A percentile compares a stretch with the other conserved stretches of the same genome.
These are phyloP conservation scores for Pestalotiopsis sp. DNA, from an alignment of 2,329 filamentous ascomycete species.

Conservation along the genomic window DNA sequence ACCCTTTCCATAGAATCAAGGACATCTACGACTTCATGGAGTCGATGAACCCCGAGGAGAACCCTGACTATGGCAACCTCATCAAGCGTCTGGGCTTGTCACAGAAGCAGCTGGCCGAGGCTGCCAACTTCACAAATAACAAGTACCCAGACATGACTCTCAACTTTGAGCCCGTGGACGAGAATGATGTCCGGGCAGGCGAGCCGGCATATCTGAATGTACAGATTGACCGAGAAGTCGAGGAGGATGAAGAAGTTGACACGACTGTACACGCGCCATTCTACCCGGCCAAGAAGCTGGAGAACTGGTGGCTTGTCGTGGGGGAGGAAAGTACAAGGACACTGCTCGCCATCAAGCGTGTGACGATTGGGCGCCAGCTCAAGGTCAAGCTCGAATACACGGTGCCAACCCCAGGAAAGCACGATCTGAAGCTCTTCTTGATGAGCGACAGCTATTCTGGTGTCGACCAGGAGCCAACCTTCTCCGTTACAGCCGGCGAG, in stretches of 20 bases:
- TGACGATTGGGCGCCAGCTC: constrained; percentile 79
- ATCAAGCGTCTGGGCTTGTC: constrained; percentile 77
- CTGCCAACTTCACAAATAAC: constrained; percentile 92
- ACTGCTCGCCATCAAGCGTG: constrained; percentile 88
- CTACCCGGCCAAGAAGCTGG: constrained; percentile 87
- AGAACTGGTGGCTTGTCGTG: constrained; percentile 98
- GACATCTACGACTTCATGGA: constrained; percentile 99
- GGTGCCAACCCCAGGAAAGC: constrained; percentile 78
- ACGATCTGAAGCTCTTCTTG: constrained; percentile 86
- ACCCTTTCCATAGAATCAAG: constrained; percentile 62
- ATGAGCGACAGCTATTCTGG: constrained; percentile 98
- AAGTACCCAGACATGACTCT: constrained; percentile 96
- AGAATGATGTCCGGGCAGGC: constrained; percentile 76
- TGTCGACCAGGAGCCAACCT: constrained; percentile 92
- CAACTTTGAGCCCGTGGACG: constrained; percentile 82
- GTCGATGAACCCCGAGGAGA: constrained; percentile 94
- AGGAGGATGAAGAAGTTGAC: constrained; percentile 71
- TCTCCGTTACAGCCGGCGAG: constrained; percentile 82
- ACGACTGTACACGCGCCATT: constrained; percentile 91
- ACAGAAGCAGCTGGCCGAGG: constrained; percentile 80
- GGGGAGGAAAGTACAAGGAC: constrained; percentile 88
- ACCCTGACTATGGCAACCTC: constrained; percentile 75
- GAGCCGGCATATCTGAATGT: constrained; percentile 81
- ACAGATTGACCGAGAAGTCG: constrained; percentile 79
- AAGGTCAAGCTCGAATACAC: constrained; percentile 85